These are phyloP conservation scores for Nectriaceae sp. DNA, from an alignment of 2,329 filamentous ascomycete species.

Conservation along the genomic window DNA sequence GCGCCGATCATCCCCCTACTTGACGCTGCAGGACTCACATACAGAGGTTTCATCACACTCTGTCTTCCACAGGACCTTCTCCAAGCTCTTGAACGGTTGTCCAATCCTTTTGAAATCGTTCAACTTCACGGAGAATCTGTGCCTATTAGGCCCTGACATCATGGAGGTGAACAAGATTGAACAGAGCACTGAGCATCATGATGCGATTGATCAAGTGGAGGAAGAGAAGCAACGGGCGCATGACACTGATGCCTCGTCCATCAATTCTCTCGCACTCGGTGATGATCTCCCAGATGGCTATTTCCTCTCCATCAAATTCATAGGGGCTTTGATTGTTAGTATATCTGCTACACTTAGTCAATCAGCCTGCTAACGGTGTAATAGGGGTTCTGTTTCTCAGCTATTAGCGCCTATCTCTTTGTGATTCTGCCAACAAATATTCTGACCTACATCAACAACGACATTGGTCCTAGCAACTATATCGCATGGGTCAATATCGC, in stretches of 20 bases:
- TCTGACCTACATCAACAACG: slow-evolving; percentile 37
- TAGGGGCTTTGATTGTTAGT: slow-evolving; percentile 35
- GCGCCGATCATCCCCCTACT: too few species aligned
- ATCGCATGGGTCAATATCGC: slow-evolving; percentile 39
- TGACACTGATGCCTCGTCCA: slow-evolving; percentile 32
- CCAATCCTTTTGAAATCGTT: too few species aligned
- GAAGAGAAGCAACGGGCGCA: slow-evolving; percentile 16
- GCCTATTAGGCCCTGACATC: too few species aligned
- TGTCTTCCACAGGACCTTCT: too few species aligned
- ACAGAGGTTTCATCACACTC: too few species aligned
- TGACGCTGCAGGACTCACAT: too few species aligned
- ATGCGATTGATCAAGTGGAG: slow-evolving; percentile 14
- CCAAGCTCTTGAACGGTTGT: too few species aligned
- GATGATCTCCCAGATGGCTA: slow-evolving; percentile 39
- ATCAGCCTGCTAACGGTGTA: not conserved
- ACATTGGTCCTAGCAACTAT: slow-evolving; percentile 38
- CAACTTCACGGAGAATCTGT: too few species aligned
- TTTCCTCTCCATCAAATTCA: slow-evolving; percentile 36
- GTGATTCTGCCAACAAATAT: slow-evolving; percentile 41
- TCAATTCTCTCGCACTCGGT: slow-evolving; percentile 36
- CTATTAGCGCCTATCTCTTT: slow-evolving; percentile 40
- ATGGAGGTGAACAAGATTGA: slow-evolving; percentile 22
- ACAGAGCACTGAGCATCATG: slow-evolving; percentile 13
- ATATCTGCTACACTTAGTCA: not conserved
- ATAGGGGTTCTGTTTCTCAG: slow-evolving; percentile 40